Conservation (phyloP, 495 filamentous ascomycete genomes). For the Penicillium longicatenatum region DNA sequence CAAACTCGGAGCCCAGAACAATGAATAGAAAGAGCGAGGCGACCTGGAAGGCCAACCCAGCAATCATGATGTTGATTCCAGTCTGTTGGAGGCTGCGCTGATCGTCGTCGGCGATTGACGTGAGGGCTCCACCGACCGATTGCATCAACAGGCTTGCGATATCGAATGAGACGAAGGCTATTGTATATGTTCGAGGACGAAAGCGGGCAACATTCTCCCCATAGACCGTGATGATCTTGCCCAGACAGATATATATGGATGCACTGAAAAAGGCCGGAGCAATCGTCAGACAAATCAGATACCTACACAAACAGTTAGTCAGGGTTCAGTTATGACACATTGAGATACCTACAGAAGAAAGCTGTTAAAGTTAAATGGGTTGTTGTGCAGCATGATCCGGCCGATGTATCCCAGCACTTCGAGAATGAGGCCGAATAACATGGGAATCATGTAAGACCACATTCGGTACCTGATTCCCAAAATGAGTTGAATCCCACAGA, state of each 20-base stretch:
- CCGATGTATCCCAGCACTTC: slow-evolving; percentile 42
- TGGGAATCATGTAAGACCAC: slow-evolving; percentile 29
- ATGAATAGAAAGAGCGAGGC: slow-evolving; percentile 56
- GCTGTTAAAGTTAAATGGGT: slow-evolving; percentile 33
- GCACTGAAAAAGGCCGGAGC: slow-evolving; percentile 58
- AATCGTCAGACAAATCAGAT: slow-evolving; percentile 55
- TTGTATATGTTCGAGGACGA: slow-evolving; percentile 49
- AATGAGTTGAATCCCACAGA: slow-evolving; percentile 26
- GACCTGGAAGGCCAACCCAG: slow-evolving; percentile 57
- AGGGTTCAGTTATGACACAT: neutral
- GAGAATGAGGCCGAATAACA: slow-evolving; percentile 30
- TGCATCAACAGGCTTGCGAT: slow-evolving; percentile 43
- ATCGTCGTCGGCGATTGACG: neutral
- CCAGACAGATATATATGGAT: slow-evolving; percentile 57
- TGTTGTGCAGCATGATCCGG: slow-evolving; percentile 30
- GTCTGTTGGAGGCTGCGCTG: neutral
- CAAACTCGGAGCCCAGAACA: slow-evolving; percentile 51
- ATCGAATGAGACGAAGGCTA: slow-evolving; percentile 54
- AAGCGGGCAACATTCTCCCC: slow-evolving; percentile 47
- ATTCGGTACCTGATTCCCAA: slow-evolving; percentile 33
- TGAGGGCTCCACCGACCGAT: slow-evolving; percentile 3
- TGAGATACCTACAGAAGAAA: slow-evolving; percentile 29
- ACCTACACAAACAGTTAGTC: slow-evolving; percentile 20
- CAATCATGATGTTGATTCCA: slow-evolving; percentile 52
- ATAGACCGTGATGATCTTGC: slow-evolving; percentile 50